phyloP scores from a whole-genome alignment of 176 grass and related monocot genomes.

The Hsuehochloa calcarea region DNA sequence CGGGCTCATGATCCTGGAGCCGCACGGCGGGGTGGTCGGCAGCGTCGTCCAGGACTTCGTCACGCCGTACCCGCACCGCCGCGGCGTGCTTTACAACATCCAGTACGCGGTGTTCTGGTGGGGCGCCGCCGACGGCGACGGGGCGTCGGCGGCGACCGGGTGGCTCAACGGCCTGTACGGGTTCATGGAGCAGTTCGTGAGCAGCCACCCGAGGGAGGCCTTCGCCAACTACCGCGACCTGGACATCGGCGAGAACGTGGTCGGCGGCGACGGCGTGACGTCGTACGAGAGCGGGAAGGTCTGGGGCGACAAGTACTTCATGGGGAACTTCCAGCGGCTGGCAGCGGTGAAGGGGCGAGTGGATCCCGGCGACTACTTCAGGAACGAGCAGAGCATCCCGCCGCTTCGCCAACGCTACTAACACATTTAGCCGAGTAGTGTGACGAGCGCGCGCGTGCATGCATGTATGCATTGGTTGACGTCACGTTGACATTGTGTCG shows the following conservation, averaged over 20 bases:
- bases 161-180: conserved; percentile 22
- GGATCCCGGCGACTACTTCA: conserved; percentile 57
- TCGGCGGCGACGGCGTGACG: conserved; percentile 17
- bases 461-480: background rate
- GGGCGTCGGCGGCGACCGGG: background rate
- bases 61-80: conserved; percentile 42
- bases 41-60: background rate
- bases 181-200: conserved; percentile 12
- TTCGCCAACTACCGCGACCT: conserved; percentile 49
- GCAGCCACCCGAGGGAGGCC: conserved; percentile 37
- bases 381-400: conserved; percentile 66
- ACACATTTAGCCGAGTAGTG: too few relatives aligned
- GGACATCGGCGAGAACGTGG: conserved; percentile 36
- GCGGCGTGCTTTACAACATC: conserved; percentile 29
- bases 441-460: background rate
- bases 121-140: background rate
- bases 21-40: conserved; percentile 30
- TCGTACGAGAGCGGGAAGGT: conserved; percentile 25
- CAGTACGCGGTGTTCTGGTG: conserved; percentile 32
- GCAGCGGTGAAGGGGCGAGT: conserved; percentile 21
- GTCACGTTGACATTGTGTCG: background rate
- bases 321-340: conserved; percentile 37
- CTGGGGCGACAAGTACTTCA: conserved; percentile 34
- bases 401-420: conserved; percentile 37
- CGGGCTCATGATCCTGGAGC: conserved; percentile 34